Percentiles rank a stretch among this genome's conserved stretches.
Evolutionary conservation across 2,329 filamentous ascomycete genomes (phyloP).

Genomic region (Didymellaceae sp.): DNA sequence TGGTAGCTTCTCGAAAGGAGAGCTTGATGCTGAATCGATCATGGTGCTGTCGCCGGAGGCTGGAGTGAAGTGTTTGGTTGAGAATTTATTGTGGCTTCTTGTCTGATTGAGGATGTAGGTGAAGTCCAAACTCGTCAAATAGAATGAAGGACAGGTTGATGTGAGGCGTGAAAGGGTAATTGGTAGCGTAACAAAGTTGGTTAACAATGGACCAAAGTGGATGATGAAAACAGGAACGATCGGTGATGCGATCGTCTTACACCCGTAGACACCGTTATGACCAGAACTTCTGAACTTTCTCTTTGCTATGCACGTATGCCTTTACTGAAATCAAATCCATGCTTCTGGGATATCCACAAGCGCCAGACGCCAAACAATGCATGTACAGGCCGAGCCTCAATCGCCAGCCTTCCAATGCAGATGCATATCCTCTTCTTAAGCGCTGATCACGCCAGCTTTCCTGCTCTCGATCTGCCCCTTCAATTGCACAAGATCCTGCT

Average conservation of each 20-base stretch:
- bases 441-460: slow-evolving; percentile 27
- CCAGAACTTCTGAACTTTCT: too few species aligned
- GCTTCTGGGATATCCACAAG: slow-evolving; percentile 13
- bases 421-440: background rate
- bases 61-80: background rate
- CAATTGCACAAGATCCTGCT: slow-evolving; percentile 48
- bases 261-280: too few species aligned
- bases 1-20: background rate
- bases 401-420: background rate
- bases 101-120: too few species aligned
- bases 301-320: background rate
- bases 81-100: background rate
- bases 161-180: too few species aligned
- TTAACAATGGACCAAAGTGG: too few species aligned
- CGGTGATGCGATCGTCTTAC: too few species aligned
- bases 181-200: too few species aligned
- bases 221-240: too few species aligned
- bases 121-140: too few species aligned
- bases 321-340: slow-evolving; percentile 6
- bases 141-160: too few species aligned
- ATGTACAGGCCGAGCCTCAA: background rate
- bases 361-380: slow-evolving; percentile 35
- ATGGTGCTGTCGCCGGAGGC: background rate
- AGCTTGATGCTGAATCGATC: background rate
- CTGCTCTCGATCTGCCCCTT: slow-evolving; percentile 56